Base-by-base conservation (phyloP, 495 filamentous ascomycete genomes). In the Sporormia fimetaria region DNA sequence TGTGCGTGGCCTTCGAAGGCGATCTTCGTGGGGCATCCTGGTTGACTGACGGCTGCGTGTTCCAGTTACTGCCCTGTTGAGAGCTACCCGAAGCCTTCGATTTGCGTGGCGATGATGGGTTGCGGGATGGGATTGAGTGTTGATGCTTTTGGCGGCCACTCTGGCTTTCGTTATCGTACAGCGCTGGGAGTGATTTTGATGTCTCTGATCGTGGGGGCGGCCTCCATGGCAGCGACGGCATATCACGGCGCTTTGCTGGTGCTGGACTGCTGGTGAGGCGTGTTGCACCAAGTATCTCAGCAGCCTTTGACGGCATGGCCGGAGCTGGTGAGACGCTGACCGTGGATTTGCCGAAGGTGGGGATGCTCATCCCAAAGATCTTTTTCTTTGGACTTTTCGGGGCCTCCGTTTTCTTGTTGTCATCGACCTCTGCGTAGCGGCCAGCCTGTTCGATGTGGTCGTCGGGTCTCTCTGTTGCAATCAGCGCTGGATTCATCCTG, bases 321-420 rank as follows among this genome's bases (percentile, higher is more conserved):
- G 54, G 48, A 18, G 54, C 21, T 4, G 37, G 33, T 8, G 33
- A 26, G 26, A 9, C 11, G 16, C 7, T 25, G 21, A 16, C 11
- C 10, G 36, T 23, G 4, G 45, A 25, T 24, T 21, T 54, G 35
- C 54, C 51, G 21, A 17, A 21, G 3, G 42, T 23, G 8, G 43
- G 23, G 6, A 57, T 47, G 42, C 47, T 42, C 22, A 63, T 49
- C 6, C 57, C 58, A 27, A 63, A 51, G 21, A 63, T 33, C 22
- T 47, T 54, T 43, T 53, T 59, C 48, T 55, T 58, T 2, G 60
- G 60, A 22, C 58, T 63, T 49, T 58, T 63, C 8, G 29, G 28
- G 4, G 34, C 14, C 9, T 28, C 26, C 4, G 31, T 8, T 33
- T 31, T 22, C 10, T 25, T 37, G 14, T 24, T 9, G 9, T 37